Evolutionary conservation across 768 basidiomycete species (phyloP), one percentile per base, ranked within the genome.

Genomic region (Ephemerocybe angulata): DNA sequence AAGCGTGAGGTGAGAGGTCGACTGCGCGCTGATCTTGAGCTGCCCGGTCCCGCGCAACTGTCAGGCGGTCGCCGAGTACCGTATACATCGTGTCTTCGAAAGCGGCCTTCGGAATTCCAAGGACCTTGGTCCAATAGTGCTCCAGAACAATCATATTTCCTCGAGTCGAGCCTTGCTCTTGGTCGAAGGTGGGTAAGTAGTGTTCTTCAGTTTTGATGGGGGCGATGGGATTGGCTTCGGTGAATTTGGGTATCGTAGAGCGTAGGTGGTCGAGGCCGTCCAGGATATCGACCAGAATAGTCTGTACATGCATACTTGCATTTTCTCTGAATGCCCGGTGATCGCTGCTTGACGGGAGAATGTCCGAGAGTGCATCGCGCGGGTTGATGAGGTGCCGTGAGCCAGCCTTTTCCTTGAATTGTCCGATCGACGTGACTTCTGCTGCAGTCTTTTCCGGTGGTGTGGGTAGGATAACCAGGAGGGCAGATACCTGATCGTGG

Each of bases 11-110:
- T 6, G 62, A 63, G 2, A 58, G 46, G 30, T 63, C 62, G 21
- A 63, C 58, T 15, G 55, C 53, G 19, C 61, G 52, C 53, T 63
- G 62, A 46, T 61, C 62, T 50, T 63, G 62, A 0, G 61, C 61
- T 3, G 59, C 56, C 47, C 53, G 60, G 41, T 60, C 61, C 0
- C 60, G 56, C 1, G 47, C 61, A 29, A 60, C 60, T 4, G 61
- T 62, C 17, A 62, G 44, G 11, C 60, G 53, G 38, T 62, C 60
- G 2, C 61, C 57, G 22, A 62, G 57, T 0, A 62, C 50, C 4
- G 54, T 51, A 41, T 51, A 53, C 54, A 60, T 55, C 4, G 30
- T 53, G 7, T 28, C 2, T 46, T 62, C 56, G 31, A 58, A 62
- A 24, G 37, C 30, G 27, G 7, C 21, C 31, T 52, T 58, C 12